Evolutionary conservation across 306 rosid species (phyloP), one percentile per base, ranked within the genome.

Genomic region (Trifolium repens): DNA sequence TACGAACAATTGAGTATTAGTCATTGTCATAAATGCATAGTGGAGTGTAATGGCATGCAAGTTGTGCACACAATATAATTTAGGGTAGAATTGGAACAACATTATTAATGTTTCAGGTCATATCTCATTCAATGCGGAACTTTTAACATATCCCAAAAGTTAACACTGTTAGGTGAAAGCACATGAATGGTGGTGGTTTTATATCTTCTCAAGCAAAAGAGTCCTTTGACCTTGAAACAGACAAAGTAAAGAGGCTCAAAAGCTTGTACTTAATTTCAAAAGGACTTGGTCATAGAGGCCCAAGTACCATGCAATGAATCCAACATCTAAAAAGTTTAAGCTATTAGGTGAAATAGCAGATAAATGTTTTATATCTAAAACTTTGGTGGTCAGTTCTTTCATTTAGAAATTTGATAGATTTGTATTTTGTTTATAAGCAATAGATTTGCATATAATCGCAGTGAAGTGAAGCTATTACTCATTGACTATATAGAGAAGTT

Each of bases 321-420:
- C 53, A 53, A 9, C 8, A 52, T 10, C 75, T 16, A 50, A 37
- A 49, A 49, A 72, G 40, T 27, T 70, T 52, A 50, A 16, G 63
- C 63, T 70, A 50, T 0, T 12, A 72, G n/a, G 40, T 22, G 24
- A 39, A 72, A 72, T 17, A 55, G 76, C 39, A 58, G 8, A 34
- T 19, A 58, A 68, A 58, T 68, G 63, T 35, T 59, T 58, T 19
- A 46, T 77, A 68, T 15, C 61, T 58, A 77, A 55, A 9, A 44
- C 42, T 46, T 66, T 5, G 64, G 30, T 53, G n/a, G 68, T 43
- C 43, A 49, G 71, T 22, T 66, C 7, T 65, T 65, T 37, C 16
- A 39, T 30, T 67, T 57, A 44, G 43, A 71, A 71, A 71, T 16
- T 53, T 42, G 44, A 66, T 50, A 27, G 39, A 58, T 71, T 52